Conservation (phyloP, 306 rosid species). For the Rosa lucieae region DNA sequence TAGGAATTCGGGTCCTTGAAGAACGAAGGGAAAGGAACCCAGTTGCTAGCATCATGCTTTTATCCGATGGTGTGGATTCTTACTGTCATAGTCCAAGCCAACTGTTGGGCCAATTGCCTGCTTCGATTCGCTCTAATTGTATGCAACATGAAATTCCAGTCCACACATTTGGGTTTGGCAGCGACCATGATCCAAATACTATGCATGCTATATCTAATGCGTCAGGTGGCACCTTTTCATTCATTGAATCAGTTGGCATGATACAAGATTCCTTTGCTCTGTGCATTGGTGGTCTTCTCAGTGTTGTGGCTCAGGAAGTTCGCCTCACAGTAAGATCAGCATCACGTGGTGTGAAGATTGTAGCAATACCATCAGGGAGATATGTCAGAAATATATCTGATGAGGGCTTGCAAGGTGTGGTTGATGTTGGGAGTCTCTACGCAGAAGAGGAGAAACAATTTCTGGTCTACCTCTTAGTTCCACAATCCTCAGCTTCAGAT, state of each 20-base stretch:
- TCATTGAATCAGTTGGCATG: slow-evolving; percentile 14
- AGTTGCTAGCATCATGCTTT: slow-evolving; percentile 35
- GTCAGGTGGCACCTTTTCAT: slow-evolving; percentile 31
- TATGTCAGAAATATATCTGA: slow-evolving; percentile 15
- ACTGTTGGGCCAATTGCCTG: slow-evolving; percentile 4
- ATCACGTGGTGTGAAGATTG: slow-evolving; percentile 16
- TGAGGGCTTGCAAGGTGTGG: slow-evolving; percentile 21
- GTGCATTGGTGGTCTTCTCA: slow-evolving; percentile 39
- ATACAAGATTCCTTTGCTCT: slow-evolving; percentile 30
- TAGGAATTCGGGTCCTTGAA: slow-evolving; percentile 29
- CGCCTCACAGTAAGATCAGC: slow-evolving; percentile 27
- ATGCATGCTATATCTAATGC: slow-evolving; percentile 18
- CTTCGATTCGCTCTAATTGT: not conserved
- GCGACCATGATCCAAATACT: slow-evolving; percentile 10
- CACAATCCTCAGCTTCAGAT: not conserved
- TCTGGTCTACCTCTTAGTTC: slow-evolving; percentile 32
- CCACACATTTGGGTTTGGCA: slow-evolving; percentile 39
- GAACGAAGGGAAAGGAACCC: slow-evolving; percentile 28
- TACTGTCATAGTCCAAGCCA: not conserved
- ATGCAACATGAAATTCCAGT: slow-evolving; percentile 22
- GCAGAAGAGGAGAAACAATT: slow-evolving; percentile 37
- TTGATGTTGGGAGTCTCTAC: slow-evolving; percentile 26
- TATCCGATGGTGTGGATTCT: slow-evolving; percentile 35
- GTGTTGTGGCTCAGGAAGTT: slow-evolving; percentile 41
- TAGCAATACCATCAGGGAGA: slow-evolving; percentile 13